Percentiles rank a stretch among this genome's conserved stretches.
These are phyloP conservation scores for Cnidoscolus chayamansa DNA, from an alignment of 441 rosid species.

Conservation along the genomic window DNA sequence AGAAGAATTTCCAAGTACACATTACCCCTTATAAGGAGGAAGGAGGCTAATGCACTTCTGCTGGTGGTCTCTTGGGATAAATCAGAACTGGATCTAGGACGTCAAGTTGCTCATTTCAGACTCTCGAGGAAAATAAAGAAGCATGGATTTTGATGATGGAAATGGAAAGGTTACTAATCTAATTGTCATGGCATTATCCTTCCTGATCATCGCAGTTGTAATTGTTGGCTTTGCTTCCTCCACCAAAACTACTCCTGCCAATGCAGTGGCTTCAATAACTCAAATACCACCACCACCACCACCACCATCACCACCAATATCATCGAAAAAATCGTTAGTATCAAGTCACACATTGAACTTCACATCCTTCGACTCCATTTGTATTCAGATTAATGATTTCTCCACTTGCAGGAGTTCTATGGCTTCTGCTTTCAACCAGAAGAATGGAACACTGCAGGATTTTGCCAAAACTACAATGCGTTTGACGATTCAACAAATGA, in stretches of 20 bases:
- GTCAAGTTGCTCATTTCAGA: too few species aligned
- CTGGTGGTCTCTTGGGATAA: too few species aligned
- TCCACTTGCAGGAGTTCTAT: slow-evolving; percentile 8
- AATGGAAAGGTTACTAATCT: background rate
- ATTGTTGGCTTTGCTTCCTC: slow-evolving; percentile 1
- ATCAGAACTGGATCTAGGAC: too few species aligned
- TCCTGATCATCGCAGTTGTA: background rate
- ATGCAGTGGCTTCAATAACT: background rate
- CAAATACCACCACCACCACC: background rate
- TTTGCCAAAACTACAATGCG: background rate
- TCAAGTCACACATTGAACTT: too few species aligned
- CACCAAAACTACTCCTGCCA: background rate
- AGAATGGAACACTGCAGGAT: background rate
- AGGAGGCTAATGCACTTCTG: too few species aligned
- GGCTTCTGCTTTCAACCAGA: background rate
- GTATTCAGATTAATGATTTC: slow-evolving; percentile 3
- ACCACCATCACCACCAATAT: background rate
- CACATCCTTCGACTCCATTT: background rate
- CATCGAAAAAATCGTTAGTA: background rate
- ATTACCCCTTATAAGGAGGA: too few species aligned
- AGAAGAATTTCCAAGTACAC: too few species aligned
- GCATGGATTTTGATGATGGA: slow-evolving; percentile 6
- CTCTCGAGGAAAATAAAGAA: too few species aligned
- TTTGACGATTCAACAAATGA: background rate
- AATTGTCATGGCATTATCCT: background rate